Evolutionary conservation across 2,329 filamentous ascomycete species (phyloP).

Genomic region (Ophiostoma ulmi): DNA sequence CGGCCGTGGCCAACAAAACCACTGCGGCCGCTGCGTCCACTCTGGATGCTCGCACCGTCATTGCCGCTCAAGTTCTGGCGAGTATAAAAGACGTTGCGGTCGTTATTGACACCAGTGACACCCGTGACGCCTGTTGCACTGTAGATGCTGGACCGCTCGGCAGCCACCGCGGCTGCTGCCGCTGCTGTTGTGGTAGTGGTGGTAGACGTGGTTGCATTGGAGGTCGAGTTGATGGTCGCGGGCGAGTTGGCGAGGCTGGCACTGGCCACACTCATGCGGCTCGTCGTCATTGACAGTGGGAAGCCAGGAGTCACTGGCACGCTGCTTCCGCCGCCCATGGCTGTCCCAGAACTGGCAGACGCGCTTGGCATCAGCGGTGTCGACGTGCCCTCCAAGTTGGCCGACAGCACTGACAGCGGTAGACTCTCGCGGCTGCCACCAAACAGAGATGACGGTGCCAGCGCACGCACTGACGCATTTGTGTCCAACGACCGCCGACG

Average conservation of each 20-base stretch:
- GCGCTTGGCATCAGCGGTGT: conserved; percentile 47
- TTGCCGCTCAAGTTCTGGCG: conserved; percentile 34
- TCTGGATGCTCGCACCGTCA: conserved; percentile 70
- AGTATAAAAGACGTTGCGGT: conserved; percentile 70
- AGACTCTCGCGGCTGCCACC: conserved; percentile 76
- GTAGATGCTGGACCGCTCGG: conserved; percentile 75
- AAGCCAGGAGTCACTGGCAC: conserved; percentile 42
- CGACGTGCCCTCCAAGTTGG: conserved; percentile 53
- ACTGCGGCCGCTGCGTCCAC: conserved; percentile 77
- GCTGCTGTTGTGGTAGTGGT: conserved; percentile 28
- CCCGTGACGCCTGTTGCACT: conserved; percentile 64
- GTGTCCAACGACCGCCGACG: conserved; percentile 78
- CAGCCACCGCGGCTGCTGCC: conserved; percentile 30
- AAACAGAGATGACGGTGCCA: conserved; percentile 78
- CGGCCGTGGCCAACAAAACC: conserved; percentile 70
- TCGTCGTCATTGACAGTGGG: conserved; percentile 46
- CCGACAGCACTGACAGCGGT: conserved; percentile 71
- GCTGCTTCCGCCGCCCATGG: conserved; percentile 30
- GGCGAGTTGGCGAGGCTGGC: conserved; percentile 22
- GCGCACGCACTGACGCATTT: conserved; percentile 74
- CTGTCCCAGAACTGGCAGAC: conserved; percentile 48
- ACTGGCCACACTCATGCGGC: conserved; percentile 30
- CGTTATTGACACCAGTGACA: conserved; percentile 31
- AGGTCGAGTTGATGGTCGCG: conserved; percentile 35
- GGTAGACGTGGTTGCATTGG: not conserved